These are phyloP conservation scores for Pyracantha coccinea DNA, from an alignment of 331 rosid species.

Conservation along the genomic window DNA sequence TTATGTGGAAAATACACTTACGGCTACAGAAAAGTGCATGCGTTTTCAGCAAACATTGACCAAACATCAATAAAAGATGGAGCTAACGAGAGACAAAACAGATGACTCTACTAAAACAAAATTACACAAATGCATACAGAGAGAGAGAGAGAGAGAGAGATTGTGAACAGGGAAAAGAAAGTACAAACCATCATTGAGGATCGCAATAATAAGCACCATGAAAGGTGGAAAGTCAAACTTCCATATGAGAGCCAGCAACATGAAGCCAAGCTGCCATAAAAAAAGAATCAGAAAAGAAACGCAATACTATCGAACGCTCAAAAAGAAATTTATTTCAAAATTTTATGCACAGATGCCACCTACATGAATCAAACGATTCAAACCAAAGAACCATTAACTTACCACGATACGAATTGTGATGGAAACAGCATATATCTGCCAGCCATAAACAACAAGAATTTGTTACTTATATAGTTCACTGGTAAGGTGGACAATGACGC, in stretches of 20 bases:
- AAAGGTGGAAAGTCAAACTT: slow-evolving; percentile 96
- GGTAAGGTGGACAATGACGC: background rate
- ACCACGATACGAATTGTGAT: slow-evolving; percentile 99
- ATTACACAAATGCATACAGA: background rate
- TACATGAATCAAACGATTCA: background rate
- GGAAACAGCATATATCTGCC: slow-evolving; percentile 97
- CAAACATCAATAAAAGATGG: background rate
- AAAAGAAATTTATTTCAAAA: background rate
- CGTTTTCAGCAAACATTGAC: background rate
- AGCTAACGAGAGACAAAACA: background rate
- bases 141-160: background rate
- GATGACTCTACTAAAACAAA: background rate
- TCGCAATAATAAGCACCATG: slow-evolving; percentile 96
- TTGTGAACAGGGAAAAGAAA: slow-evolving; percentile 14
- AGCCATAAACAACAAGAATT: slow-evolving; percentile 3
- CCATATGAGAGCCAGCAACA: slow-evolving; percentile 97
- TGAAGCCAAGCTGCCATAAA: slow-evolving; percentile 88
- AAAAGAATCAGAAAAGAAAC: slow-evolving; percentile 9
- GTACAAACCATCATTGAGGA: slow-evolving; percentile 93
- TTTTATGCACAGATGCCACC: background rate
- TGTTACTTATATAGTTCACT: background rate
- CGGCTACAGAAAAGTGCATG: background rate
- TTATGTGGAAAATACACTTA: background rate
- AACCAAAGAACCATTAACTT: slow-evolving; percentile 21
- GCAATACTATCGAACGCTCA: background rate